Percentiles rank a stretch among this genome's conserved stretches.
These are phyloP conservation scores for Pleurotus eryngii DNA, from an alignment of 768 basidiomycete genomes.

Conservation along the genomic window DNA sequence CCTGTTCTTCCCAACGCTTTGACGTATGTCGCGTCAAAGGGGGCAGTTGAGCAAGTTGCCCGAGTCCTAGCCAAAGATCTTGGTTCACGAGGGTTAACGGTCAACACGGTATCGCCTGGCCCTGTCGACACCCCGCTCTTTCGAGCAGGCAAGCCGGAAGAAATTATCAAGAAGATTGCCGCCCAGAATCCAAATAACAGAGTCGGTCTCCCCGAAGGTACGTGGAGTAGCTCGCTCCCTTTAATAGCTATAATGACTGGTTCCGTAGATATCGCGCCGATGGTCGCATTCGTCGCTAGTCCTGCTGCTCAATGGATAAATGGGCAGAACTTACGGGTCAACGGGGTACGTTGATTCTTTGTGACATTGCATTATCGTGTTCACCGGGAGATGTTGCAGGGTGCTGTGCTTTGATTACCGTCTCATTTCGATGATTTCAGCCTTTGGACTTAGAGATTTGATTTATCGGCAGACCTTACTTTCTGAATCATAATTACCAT, in stretches of 20 bases:
- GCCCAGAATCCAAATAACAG: conserved; percentile 44
- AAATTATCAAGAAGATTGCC: conserved; percentile 41
- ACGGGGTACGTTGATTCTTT: conserved; percentile 42
- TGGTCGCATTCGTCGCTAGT: conserved; percentile 51
- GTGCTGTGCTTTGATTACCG: neutral
- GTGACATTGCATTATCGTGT: neutral
- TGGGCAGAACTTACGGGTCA: conserved; percentile 53
- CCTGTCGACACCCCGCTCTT: conserved; percentile 56
- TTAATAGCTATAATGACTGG: neutral
- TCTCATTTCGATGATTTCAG: too few relatives aligned
- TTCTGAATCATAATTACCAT: too few relatives aligned
- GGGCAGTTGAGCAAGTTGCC: conserved; percentile 56
- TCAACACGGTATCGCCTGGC: conserved; percentile 41
- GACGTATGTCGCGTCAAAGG: conserved; percentile 53
- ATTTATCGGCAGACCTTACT: too few relatives aligned
- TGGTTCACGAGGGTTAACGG: conserved; percentile 49
- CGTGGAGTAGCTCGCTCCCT: neutral
- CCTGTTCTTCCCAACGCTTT: conserved; percentile 45
- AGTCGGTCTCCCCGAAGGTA: conserved; percentile 38
- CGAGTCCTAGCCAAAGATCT: conserved; percentile 59
- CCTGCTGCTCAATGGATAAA: conserved; percentile 55
- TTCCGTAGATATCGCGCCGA: conserved; percentile 41
- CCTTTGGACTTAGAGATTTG: too few relatives aligned
- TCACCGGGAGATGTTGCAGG: neutral
- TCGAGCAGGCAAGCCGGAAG: conserved; percentile 48